Percentiles rank a stretch among this genome's conserved stretches.
phyloP scores from a whole-genome alignment of 306 rosid species.

The Pterocarpus macrocarpus region DNA sequence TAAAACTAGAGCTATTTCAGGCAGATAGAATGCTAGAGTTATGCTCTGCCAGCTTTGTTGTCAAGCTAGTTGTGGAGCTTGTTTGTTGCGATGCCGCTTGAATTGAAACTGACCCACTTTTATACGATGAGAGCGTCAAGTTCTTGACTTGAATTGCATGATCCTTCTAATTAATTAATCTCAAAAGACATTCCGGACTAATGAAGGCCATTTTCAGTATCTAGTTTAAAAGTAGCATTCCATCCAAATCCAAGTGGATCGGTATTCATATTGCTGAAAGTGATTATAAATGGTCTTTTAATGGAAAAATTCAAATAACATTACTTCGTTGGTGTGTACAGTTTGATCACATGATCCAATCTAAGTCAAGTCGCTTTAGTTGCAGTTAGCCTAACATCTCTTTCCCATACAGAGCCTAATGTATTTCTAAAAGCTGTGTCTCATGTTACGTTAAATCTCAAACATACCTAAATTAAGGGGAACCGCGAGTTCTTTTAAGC shows the following conservation, averaged over 20 bases:
- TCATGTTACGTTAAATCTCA: background rate
- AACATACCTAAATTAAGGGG: background rate
- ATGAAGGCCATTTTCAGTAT: background rate
- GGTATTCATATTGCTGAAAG: background rate
- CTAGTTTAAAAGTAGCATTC: background rate
- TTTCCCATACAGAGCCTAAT: background rate
- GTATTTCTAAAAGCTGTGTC: background rate
- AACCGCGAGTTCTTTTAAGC: background rate
- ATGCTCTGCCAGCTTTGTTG: slow-evolving; percentile 41
- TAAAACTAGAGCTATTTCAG: slow-evolving; percentile 21
- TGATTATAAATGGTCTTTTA: slow-evolving; percentile 1
- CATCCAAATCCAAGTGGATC: background rate
- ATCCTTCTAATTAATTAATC: background rate
- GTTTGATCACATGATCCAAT: background rate
- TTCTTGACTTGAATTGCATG: no score
- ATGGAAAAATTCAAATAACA: slow-evolving; percentile 14
- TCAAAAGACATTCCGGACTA: background rate
- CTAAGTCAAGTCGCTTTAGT: background rate
- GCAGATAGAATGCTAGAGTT: background rate
- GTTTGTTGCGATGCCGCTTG: background rate
- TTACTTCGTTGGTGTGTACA: background rate
- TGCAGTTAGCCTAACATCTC: slow-evolving; percentile 23
- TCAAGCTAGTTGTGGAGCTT: slow-evolving; percentile 37
- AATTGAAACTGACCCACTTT: background rate
- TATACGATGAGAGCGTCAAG: background rate